Conservation (phyloP, 2,329 filamentous ascomycete genomes). For the Nothophaeocryptopus gaeumannii region DNA sequence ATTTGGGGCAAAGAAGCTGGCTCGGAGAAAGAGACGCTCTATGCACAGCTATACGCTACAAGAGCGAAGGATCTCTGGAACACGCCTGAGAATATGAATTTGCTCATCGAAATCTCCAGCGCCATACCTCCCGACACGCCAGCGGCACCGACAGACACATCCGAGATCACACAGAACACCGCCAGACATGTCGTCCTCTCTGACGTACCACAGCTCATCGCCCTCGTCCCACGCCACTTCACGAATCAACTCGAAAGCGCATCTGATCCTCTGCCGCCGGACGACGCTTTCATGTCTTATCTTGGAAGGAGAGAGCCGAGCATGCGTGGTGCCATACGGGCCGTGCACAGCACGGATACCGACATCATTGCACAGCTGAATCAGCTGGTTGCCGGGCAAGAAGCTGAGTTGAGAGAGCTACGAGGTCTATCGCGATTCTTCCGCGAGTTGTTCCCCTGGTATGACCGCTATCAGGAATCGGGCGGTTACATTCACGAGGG, state of each 20-base stretch:
- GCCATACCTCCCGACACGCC: conserved; percentile 45
- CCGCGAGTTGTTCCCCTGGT: conserved; percentile 31
- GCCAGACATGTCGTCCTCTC: conserved; percentile 77
- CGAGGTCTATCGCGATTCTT: conserved; percentile 31
- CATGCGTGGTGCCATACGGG: too few relatives aligned
- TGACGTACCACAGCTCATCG: conserved; percentile 68
- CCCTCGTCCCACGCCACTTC: conserved; percentile 63
- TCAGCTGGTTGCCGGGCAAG: conserved; percentile 12
- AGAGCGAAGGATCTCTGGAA: conserved; percentile 84
- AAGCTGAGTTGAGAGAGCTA: conserved; percentile 25
- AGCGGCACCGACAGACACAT: conserved; percentile 39
- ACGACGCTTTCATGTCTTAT: conserved; percentile 36
- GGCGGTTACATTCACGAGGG: conserved; percentile 7
- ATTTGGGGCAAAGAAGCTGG: conserved; percentile 78
- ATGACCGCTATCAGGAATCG: conserved; percentile 5
- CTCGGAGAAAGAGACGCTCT: conserved; percentile 63
- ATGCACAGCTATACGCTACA: conserved; percentile 71
- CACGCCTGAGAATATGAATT: conserved; percentile 63
- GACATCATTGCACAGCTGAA: not conserved
- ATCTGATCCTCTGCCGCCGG: conserved; percentile 79
- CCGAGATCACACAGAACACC: conserved; percentile 52
- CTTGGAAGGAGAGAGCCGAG: not conserved
- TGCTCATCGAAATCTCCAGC: conserved; percentile 69
- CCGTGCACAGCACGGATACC: too few relatives aligned
- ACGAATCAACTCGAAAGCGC: conserved; percentile 66